These are phyloP conservation scores for Teunomyces funiuensis DNA, from an alignment of 805 yeast genomes.

Conservation along the genomic window DNA sequence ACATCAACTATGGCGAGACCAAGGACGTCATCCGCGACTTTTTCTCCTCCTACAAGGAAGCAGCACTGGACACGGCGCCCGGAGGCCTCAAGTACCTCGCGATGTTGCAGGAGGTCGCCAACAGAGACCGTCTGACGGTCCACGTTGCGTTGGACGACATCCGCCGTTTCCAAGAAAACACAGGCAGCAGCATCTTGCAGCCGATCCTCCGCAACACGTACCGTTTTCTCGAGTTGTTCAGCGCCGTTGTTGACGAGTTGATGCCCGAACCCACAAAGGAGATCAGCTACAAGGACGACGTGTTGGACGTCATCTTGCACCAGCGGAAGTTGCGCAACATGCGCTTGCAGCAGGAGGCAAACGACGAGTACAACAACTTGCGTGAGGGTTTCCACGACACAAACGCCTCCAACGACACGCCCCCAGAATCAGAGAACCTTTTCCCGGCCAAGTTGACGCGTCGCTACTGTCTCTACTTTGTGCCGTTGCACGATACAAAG, in stretches of 20 bases:
- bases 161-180: slow-evolving; percentile 60
- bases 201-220: slow-evolving; percentile 71
- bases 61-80: slow-evolving; percentile 15
- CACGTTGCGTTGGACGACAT: slow-evolving; percentile 84
- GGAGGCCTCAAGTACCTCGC: slow-evolving; percentile 61
- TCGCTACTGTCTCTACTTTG: slow-evolving; percentile 82
- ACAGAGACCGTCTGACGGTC: slow-evolving; percentile 71
- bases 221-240: slow-evolving; percentile 76
- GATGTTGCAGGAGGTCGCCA: slow-evolving; percentile 75
- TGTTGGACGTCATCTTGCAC: slow-evolving; percentile 86
- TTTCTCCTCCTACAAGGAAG: slow-evolving; percentile 60
- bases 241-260: slow-evolving; percentile 70
- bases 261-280: slow-evolving; percentile 88
- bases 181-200: slow-evolving; percentile 42
- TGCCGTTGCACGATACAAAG: slow-evolving; percentile 60
- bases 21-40: slow-evolving; percentile 61
- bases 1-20: slow-evolving; percentile 72
- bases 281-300: slow-evolving; percentile 80
- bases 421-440: slow-evolving; percentile 40
- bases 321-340: slow-evolving; percentile 85
- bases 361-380: slow-evolving; percentile 54
- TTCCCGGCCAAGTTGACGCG: slow-evolving; percentile 88
- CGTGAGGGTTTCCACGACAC: slow-evolving; percentile 32
- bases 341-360: slow-evolving; percentile 64
- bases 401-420: slow-evolving; percentile 14